Base-by-base conservation (phyloP, 2,329 filamentous ascomycete genomes). In the Colletotrichum navitas region DNA sequence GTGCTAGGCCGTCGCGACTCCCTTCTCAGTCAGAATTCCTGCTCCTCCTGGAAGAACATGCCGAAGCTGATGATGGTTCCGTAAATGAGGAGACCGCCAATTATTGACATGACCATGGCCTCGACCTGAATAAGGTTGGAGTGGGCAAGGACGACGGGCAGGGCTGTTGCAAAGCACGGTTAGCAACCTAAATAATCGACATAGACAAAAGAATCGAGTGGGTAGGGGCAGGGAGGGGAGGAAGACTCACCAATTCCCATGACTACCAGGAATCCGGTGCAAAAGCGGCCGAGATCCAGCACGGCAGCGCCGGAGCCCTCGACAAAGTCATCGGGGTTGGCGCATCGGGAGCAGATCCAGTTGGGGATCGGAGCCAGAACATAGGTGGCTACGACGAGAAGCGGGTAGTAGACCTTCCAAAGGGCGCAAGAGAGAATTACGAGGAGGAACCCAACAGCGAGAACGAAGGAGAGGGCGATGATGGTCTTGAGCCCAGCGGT, bases 41-140 rank as follows among this genome's bases (percentile, higher is more conserved):
- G 93, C 81, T 98, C 94, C 83, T 98, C 95, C 81, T 95, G 93
- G 87, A 99, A 99, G 85, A 98, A 99, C 91, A 98, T 93, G 75
- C 93, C 92, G 83, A 99, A 99, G 84, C 93, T 96, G 83, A 99
- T 97, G 80, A 99, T 98, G 60, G 96, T 99, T 68, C 94, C 94
- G 83, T 99, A 99, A 81, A 99, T 99, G 80, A 99, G 85, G 71
- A 98, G 85, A 63, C 96, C 96, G 36, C 96, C 96, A 63, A 95
- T 84, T 77, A 99, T 93, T 63, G 93, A 97, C 96, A 99, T 99
- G 80, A 94, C 85, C 91, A 97, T 97, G 60, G 96, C 96, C 63
- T 94, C 91, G 69, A 92, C 82, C 73, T 90, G 85, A 79, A 99
- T 99, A 74, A 96, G 87, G 70, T 90, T 90, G 73, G 93, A 93